Conservation (phyloP, 75 land plant genomes). For the Sequoia sempervirens region DNA sequence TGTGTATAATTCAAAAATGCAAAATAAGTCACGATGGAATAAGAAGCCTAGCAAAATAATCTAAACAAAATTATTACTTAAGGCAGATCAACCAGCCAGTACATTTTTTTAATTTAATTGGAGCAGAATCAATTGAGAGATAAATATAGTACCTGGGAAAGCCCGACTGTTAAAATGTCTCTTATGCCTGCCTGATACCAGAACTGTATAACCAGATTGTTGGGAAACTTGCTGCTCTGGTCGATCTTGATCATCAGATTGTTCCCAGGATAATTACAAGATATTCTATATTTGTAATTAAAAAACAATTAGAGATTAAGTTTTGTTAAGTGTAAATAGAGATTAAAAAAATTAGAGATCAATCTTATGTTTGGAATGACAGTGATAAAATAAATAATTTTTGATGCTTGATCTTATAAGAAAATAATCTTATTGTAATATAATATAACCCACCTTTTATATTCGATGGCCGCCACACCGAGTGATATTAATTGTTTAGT, state of each 20-base stretch:
- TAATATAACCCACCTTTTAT: slow-evolving; percentile 26
- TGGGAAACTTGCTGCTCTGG: slow-evolving; percentile 42
- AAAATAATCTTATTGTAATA: too few relatives aligned
- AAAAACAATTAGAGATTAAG: not conserved
- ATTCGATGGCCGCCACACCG: slow-evolving; percentile 49
- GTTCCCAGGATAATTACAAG: slow-evolving; percentile 47
- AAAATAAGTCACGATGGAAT: not conserved
- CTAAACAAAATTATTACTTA: too few relatives aligned
- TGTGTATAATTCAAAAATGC: not conserved
- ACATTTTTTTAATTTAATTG: not conserved
- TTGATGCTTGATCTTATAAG: too few relatives aligned
- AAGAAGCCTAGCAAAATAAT: not conserved
- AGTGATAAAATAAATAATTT: too few relatives aligned
- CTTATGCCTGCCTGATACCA: slow-evolving; percentile 42
- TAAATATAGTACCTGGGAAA: slow-evolving; percentile 27
- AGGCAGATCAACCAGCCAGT: not conserved
- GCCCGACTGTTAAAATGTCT: slow-evolving; percentile 35
- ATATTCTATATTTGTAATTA: slow-evolving; percentile 17
- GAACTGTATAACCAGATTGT: slow-evolving; percentile 43
- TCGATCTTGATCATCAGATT: slow-evolving; percentile 51
- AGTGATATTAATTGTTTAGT: slow-evolving; percentile 25
- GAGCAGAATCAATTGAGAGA: not conserved
- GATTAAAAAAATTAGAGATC: too few relatives aligned
- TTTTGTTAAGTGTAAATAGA: not conserved
- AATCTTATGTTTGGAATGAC: too few relatives aligned